Base-by-base conservation (phyloP, 192 early-diverging fungal species). In the Rhizophagus clarus region DNA sequence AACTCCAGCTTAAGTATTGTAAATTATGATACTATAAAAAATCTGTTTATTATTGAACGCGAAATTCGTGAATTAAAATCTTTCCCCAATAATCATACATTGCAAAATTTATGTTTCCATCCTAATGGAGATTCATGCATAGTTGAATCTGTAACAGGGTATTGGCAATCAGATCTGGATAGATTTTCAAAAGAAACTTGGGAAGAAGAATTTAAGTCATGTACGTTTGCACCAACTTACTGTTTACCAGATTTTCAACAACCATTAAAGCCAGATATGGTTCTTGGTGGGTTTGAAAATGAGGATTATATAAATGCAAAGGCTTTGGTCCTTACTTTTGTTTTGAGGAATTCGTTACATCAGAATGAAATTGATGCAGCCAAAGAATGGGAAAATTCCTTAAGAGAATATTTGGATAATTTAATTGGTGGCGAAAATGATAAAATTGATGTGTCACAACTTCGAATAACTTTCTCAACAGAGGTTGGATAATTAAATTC, bases 181-280 rank as follows among this genome's bases (percentile, higher is more conserved):
- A 80, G 82, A 14, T 88, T 92, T 64, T 82, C 88, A 61, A 64
- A 77, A 2, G 75, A 77, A 6, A 79, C 80, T 17, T 92, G 88
- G 89, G 49, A 81, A 56, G 73, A 80, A 12, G 81, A 88, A 8
- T 84, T 92, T 22, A 61, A 83, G 14, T 70, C 67, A 11, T 92
- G 91, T 66, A 79, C 86, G 11, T 63, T 45, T 2, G 79, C 87
- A 61, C 91, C 91, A 14, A 81, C 83, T 0, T 69, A 82, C 10
- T 92, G 91, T 71, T 77, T 92, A 8, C 89, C 91, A 45, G 88
- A 86, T n/a, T 92, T 87, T 66, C 84, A 87, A n/a, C 89, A 89
- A 61, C 91, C 91, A 12, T 72, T 91, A 20, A 91, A 91, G 72
- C 89, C 91, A 0, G 85, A 90, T 31, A 86, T 92, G 72, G 74